These are phyloP conservation scores for Brassica hybrid DNA, from an alignment of 441 rosid species.

Conservation along the genomic window DNA sequence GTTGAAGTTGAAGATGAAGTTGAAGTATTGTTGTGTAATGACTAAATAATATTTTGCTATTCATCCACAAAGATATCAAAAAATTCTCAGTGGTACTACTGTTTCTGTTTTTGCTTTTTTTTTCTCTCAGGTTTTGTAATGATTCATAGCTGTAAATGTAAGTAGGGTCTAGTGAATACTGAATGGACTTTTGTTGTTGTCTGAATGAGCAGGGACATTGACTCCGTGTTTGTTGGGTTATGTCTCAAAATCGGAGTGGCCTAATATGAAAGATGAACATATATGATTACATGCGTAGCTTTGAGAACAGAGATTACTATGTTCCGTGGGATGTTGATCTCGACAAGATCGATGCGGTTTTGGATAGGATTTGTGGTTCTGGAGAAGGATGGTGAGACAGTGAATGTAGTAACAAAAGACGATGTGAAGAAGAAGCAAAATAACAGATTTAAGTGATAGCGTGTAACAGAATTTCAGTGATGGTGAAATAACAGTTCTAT, in stretches of 20 bases:
- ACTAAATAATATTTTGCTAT: conserved; percentile 21
- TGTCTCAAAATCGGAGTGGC: conserved; percentile 63
- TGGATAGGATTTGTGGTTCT: conserved; percentile 65
- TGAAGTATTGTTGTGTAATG: not conserved
- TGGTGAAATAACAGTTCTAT: too few species aligned
- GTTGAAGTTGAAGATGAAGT: not conserved
- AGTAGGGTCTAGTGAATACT: not conserved
- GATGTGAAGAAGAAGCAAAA: conserved; percentile 55
- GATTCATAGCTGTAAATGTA: too few species aligned
- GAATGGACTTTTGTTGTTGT: not conserved
- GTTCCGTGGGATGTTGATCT: conserved; percentile 68
- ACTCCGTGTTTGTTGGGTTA: conserved; percentile 66
- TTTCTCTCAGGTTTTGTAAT: too few species aligned
- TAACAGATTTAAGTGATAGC: too few species aligned
- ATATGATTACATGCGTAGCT: conserved; percentile 58
- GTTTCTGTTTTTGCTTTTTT: too few species aligned
- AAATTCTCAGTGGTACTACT: too few species aligned
- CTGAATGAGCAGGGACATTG: conserved; percentile 47
- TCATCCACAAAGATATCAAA: conserved; percentile 37
- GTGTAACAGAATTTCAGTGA: too few species aligned
- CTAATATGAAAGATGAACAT: conserved; percentile 51
- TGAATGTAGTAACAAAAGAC: conserved; percentile 67
- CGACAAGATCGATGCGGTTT: conserved; percentile 52
- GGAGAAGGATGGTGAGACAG: conserved; percentile 59
- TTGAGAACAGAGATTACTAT: conserved; percentile 45